Percentiles rank a stretch among this genome's conserved stretches.
These are phyloP conservation scores for Colletotrichum sp. DNA, from an alignment of 2,329 filamentous ascomycete genomes.

Conservation along the genomic window DNA sequence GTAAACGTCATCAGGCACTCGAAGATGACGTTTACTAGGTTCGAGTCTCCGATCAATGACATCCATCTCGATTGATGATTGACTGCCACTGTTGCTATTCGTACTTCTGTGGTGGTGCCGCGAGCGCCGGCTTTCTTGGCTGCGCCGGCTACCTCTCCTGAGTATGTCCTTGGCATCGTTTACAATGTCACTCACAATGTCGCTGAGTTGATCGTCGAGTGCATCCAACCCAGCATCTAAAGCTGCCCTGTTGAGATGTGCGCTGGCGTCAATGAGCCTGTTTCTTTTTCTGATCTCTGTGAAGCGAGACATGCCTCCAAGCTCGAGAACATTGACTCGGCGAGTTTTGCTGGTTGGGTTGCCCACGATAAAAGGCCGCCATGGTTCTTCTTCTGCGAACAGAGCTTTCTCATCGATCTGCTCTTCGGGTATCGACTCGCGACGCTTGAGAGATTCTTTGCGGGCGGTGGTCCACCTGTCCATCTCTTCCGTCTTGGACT, in stretches of 20 bases:
- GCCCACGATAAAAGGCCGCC: conserved; percentile 74
- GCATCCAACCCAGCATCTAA: conserved; percentile 39
- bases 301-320: conserved; percentile 72
- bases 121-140: background rate
- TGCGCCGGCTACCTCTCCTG: background rate
- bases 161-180: conserved; percentile 34
- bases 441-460: conserved; percentile 51
- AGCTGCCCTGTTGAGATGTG: conserved; percentile 40
- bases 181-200: conserved; percentile 37
- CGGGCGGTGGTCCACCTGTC: conserved; percentile 55
- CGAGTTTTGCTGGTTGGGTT: conserved; percentile 73
- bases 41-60: conserved; percentile 21
- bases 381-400: conserved; percentile 59
- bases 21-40: conserved; percentile 23
- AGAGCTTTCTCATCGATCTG: conserved; percentile 29
- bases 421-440: conserved; percentile 40
- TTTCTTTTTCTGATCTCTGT: conserved; percentile 72
- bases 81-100: conserved; percentile 19
- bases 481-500: conserved; percentile 60
- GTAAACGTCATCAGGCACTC: conserved; percentile 25
- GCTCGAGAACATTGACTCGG: conserved; percentile 73
- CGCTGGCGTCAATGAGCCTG: conserved; percentile 54
- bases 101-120: conserved; percentile 11
- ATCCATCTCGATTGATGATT: conserved; percentile 31
- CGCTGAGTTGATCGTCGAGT: conserved; percentile 40